Evolutionary conservation across 2,329 filamentous ascomycete genomes (phyloP).

Genomic region (Botrytis byssoidea): DNA sequence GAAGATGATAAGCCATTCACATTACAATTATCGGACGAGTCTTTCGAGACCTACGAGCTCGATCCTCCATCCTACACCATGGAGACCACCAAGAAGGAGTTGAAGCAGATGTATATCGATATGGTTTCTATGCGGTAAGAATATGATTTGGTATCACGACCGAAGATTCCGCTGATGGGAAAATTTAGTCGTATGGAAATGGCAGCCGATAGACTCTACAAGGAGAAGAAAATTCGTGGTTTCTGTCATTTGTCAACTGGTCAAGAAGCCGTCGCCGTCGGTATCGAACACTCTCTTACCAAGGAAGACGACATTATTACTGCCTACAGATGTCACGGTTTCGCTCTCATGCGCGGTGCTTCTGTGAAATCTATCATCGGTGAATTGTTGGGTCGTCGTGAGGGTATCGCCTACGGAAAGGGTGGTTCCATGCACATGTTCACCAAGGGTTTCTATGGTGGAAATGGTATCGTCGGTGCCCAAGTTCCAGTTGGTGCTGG

Average conservation of each 20-base stretch:
- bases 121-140: constrained; percentile 91
- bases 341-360: constrained; percentile 92
- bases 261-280: constrained; percentile 94
- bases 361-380: constrained; percentile 90
- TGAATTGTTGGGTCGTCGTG: constrained; percentile 89
- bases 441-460: constrained; percentile 93
- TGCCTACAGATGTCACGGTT: constrained; percentile 98
- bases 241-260: constrained; percentile 99
- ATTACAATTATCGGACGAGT: constrained; percentile 92
- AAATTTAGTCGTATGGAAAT: constrained; percentile 91
- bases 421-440: constrained; percentile 99
- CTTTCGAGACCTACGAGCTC: constrained; percentile 99
- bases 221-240: constrained; percentile 99
- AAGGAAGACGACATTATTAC: constrained; percentile 94
- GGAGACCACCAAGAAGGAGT: constrained; percentile 91
- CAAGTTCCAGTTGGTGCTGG: constrained; percentile 97
- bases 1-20: constrained; percentile 92
- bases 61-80: constrained; percentile 93
- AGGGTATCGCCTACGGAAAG: constrained; percentile 98
- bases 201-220: constrained; percentile 98
- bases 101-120: constrained; percentile 98
- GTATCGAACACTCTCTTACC: constrained; percentile 93
- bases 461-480: constrained; percentile 98
- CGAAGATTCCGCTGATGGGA: constrained; percentile 21
- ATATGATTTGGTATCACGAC: constrained; percentile 3